Conservation (phyloP, 441 rosid species). For the Arabidopsis lyrata region DNA sequence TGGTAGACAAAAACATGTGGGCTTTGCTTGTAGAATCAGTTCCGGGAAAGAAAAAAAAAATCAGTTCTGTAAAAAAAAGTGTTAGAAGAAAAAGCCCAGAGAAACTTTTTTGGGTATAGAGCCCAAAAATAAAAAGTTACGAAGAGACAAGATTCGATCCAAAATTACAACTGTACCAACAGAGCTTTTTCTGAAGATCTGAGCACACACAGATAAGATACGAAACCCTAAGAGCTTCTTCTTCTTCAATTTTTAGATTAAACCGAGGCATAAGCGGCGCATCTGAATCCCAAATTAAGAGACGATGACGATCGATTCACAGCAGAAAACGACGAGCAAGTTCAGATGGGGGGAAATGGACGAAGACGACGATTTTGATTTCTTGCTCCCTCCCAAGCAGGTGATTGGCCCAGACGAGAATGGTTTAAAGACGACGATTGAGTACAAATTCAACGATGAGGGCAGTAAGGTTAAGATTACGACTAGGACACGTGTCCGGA, state of each 20-base stretch:
- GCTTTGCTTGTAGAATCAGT: neutral
- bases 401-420: conserved; percentile 81
- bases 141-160: neutral
- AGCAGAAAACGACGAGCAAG: conserved; percentile 52
- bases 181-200: neutral
- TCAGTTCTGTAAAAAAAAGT: neutral
- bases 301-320: conserved; percentile 42
- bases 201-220: neutral
- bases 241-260: neutral
- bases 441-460: conserved; percentile 74
- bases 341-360: conserved; percentile 83
- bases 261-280: conserved; percentile 26
- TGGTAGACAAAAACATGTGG: conserved; percentile 1
- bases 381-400: conserved; percentile 71
- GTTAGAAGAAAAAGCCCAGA: neutral
- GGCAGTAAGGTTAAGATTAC: conserved; percentile 72
- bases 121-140: too few species aligned
- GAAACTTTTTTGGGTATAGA: neutral
- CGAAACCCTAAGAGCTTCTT: conserved; percentile 11
- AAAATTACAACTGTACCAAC: neutral
- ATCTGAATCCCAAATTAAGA: conserved; percentile 30
- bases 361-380: conserved; percentile 72
- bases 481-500: conserved; percentile 68
- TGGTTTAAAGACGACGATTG: conserved; percentile 76
- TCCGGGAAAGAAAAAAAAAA: too few species aligned